Conservation (phyloP, 1,139 yeast species). For the Pichia sp. region DNA sequence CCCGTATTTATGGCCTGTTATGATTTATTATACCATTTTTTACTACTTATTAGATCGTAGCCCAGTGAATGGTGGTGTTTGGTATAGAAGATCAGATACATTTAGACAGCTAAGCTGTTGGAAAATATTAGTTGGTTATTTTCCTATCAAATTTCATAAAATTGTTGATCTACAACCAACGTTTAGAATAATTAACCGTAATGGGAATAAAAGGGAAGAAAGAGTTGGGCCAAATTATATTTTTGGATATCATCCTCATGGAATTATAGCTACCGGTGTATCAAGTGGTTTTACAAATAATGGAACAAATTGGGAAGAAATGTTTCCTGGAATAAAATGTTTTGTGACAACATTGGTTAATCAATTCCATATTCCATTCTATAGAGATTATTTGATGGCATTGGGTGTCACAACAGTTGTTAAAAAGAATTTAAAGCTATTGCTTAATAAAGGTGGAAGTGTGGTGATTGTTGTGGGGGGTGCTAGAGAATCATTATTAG, state of each 20-base stretch:
- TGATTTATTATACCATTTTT: conserved; percentile 46
- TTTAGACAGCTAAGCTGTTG: conserved; percentile 59
- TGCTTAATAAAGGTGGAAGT: conserved; percentile 62
- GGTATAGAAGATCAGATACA: conserved; percentile 50
- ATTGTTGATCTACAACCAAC: conserved; percentile 73
- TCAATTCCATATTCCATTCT: conserved; percentile 82
- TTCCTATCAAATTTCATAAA: conserved; percentile 70
- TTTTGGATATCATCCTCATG: conserved; percentile 96
- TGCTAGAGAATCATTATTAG: conserved; percentile 80
- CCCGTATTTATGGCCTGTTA: conserved; percentile 55
- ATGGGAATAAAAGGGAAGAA: not conserved
- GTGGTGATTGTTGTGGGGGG: conserved; percentile 93
- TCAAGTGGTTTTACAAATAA: conserved; percentile 65
- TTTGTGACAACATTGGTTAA: conserved; percentile 76
- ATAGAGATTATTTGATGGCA: conserved; percentile 76
- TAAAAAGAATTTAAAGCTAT: conserved; percentile 59
- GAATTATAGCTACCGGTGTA: conserved; percentile 89
- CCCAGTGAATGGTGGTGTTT: conserved; percentile 67
- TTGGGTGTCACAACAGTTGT: conserved; percentile 86
- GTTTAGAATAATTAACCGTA: conserved; percentile 35
- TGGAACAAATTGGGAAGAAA: conserved; percentile 12
- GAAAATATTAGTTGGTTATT: conserved; percentile 71
- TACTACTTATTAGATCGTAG: conserved; percentile 57
- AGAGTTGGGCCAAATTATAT: conserved; percentile 68
- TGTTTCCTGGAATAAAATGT: conserved; percentile 78